Base-by-base conservation (phyloP, 1,284 basidiomycete species). In the Cryptococcus floricola region DNA sequence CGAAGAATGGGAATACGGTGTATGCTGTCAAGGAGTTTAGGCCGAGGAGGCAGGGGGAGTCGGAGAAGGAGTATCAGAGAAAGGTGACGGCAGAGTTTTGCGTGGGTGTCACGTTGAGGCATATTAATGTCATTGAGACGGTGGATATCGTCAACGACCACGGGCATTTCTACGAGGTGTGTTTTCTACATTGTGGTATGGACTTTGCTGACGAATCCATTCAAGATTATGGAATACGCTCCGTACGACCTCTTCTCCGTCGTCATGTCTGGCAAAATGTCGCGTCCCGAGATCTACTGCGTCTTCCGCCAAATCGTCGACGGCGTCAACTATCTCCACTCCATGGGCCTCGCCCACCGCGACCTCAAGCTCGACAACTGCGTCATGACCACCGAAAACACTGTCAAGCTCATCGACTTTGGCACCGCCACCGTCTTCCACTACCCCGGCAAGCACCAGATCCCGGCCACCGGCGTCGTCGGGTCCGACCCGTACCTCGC, bases 351-450 rank as follows among this genome's bases (percentile, higher is more conserved):
- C 37, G 96, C 96, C 2, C 96, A 99, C 73, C 89, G 96, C 41
- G 96, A 99, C 77, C 84, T 99, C 76, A 99, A 99, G 79, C 87
- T 99, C 62, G 96, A 99, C 80, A 99, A 99, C 77, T 98, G 96
- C 75, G 96, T 99, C 78, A 96, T 99, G 91, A 97, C 91, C 28
- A 81, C 81, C 3, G 83, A 87, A 70, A 94, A 97, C 73, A 85
- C 96, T 64, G 90, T 99, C 80, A 99, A 99, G 78, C 84, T 99
- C 62, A 99, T 99, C 79, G 96, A 99, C 78, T 99, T 99, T 78
- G 96, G 96, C 49, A 98, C 96, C 1, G 96, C 96, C 14, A 95
- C 94, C 57, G 95, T 99, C 54, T 99, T 99, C 80, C 92, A 96
- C 69, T 98, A 98, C 69, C 96, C 96, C 0, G 95, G 94, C 59